Percentiles rank a stretch among this genome's conserved stretches.
phyloP scores from a whole-genome alignment of 208 protist genomes.

The Trypanosoma platydactyli region DNA sequence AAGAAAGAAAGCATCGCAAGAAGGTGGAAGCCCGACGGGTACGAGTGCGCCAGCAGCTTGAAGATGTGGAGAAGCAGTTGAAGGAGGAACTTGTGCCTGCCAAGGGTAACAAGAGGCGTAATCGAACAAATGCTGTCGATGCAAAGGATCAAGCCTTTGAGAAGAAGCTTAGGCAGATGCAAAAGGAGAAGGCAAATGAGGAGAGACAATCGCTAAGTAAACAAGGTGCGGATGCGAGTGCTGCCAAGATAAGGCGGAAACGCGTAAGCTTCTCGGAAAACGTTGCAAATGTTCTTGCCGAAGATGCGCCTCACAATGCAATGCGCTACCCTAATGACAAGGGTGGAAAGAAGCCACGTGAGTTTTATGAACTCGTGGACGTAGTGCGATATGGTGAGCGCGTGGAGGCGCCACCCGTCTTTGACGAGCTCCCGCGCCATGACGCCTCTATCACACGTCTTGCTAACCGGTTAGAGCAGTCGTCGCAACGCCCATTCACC shows the following conservation, averaged over 20 bases:
- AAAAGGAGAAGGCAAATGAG: conserved; percentile 26
- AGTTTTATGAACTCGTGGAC: conserved; percentile 87
- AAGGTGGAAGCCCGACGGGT: conserved; percentile 58
- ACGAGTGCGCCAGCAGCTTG: conserved; percentile 40
- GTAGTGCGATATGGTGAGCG: conserved; percentile 84
- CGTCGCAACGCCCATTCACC: neutral
- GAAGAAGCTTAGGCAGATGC: conserved; percentile 30
- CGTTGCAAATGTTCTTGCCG: neutral
- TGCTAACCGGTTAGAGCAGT: conserved; percentile 40
- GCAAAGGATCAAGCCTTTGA: conserved; percentile 24
- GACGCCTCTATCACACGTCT: conserved; percentile 69
- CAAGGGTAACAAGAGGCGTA: conserved; percentile 35
- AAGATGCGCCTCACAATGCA: conserved; percentile 31
- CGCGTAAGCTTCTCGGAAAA: conserved; percentile 47
- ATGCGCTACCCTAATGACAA: conserved; percentile 51
- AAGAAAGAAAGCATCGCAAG: conserved; percentile 74
- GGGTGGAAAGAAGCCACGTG: conserved; percentile 25
- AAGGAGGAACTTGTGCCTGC: conserved; percentile 23
- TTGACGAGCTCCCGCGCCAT: conserved; percentile 74
- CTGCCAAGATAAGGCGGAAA: conserved; percentile 42
- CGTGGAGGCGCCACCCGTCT: conserved; percentile 85
- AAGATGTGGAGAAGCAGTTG: conserved; percentile 50
- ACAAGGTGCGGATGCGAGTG: neutral
- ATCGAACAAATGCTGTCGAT: neutral
- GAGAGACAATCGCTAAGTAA: conserved; percentile 25